Evolutionary conservation across 78 protist genomes (phyloP), one percentile per base, ranked within the genome.

Genomic region (Tieghemostelium lacteum): DNA sequence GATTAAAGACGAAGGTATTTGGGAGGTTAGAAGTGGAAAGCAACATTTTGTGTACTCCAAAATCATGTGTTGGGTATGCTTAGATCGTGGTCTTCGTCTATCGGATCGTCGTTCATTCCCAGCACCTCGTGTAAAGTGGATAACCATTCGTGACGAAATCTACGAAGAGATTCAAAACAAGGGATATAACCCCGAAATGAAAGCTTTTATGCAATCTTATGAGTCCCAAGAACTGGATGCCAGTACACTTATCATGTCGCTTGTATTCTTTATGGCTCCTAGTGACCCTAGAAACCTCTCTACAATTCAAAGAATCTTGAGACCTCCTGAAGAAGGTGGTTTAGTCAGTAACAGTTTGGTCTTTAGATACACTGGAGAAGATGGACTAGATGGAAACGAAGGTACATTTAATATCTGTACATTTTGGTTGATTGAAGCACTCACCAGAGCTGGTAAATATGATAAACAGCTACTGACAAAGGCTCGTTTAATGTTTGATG

Each of bases 1-100:
- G 10, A 45, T 54, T 20, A 88, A 76, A 16, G 93, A 88, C 7
- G 88, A 88, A 29, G 93, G 93, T 19, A 77, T 88, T 31, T 88
- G 93, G 93, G 93, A 88, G 52, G 93, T 88, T 14, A 26, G 93
- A 42, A 88, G 93, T 66, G 93, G 93, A 39, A 57, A 65, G 36
- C 87, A 73, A 39, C 86, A 88, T 55, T 88, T 88, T 54, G 62
- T 55, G 8, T 88, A 88, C 70, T 88, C 93, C 1, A 88, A 74
- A 34, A 71, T 88, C 16, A 88, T 88, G 93, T 74, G 93, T 52
- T 88, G 93, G 93, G 87, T 88, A 2, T 86, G 87, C 2, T n/a
- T 88, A 4, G 93, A 88, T 54, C 71, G 93, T 58, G 93, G 93
- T 7, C 28, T 88, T 5, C 63, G 93, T 50, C 58, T 88, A 22